Evolutionary conservation across 768 basidiomycete genomes (phyloP), one percentile per base, ranked within the genome.

Genomic region (Crucibulum laeve): DNA sequence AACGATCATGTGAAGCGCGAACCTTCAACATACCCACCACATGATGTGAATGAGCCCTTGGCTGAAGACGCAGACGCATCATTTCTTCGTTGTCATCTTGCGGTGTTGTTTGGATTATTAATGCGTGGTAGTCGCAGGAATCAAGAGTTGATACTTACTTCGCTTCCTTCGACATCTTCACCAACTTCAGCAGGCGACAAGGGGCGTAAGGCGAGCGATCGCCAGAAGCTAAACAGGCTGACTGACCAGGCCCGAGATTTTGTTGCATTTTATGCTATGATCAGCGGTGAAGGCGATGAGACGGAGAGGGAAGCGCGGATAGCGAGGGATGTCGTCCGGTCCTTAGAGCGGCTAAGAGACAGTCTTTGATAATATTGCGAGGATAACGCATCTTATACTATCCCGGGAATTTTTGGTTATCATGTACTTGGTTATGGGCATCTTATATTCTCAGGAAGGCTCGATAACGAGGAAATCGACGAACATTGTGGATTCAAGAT

Each of bases 51-150:
- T n/a, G 56, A 51, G 18, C 6, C 11, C 7, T 8, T 25, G 18
- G 36, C 10, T 40, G 28, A 30, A 30, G 59, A 61, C 13, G 63
- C 67, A 4, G 74, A 79, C 49, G 58, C 64, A 25, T 68, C 69
- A 10, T 81, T 87, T 50, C 69, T 91, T 5, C 76, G 76, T 13
- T 84, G 85, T 1, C 88, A 90, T 54, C 74, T 87, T 3, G 79
- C 89, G 0, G 77, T 91, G 5, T 73, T 92, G 4, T 74, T 92
- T 38, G 87, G 76, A 5, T 56, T 79, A 28, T 63, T 77, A 40
- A 77, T 77, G 68, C 63, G 60, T 22, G 63, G 58, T 19, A 68
- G 60, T 26, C 37, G 45, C 2, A 48, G 46, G 24, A 76, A 76
- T 43, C 66, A 70, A 43, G 38, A 34, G 1, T 47, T 56, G 3